These are phyloP conservation scores for Jamesozyma rosinii DNA, from an alignment of 805 yeast species.

Conservation along the genomic window DNA sequence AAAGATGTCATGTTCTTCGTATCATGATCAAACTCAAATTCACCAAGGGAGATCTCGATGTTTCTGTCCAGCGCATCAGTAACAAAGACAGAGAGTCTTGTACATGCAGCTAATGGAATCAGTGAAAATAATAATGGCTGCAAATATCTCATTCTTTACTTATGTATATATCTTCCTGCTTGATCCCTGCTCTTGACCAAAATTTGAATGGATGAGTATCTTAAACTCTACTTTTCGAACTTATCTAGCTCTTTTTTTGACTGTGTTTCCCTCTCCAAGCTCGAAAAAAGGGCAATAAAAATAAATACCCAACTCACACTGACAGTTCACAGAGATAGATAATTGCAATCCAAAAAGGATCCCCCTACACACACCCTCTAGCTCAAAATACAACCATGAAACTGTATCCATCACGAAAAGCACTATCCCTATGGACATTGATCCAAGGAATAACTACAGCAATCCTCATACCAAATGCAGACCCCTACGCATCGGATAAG, in stretches of 20 bases:
- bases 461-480: conserved; percentile 16
- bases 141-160: not conserved
- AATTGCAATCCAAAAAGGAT: too few relatives aligned
- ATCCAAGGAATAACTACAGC: conserved; percentile 2
- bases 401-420: not conserved
- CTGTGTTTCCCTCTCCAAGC: not conserved
- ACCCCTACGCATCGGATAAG: conserved; percentile 13
- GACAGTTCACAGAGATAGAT: not conserved
- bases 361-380: too few relatives aligned
- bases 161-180: not conserved
- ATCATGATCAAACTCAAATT: not conserved
- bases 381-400: too few relatives aligned
- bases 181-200: not conserved
- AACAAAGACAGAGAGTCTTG: not conserved
- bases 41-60: not conserved
- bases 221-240: too few relatives aligned
- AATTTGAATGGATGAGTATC: too few relatives aligned
- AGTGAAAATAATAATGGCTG: not conserved
- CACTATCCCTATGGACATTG: not conserved
- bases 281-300: not conserved
- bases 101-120: not conserved
- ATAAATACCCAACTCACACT: not conserved
- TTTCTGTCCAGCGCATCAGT: not conserved
- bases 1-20: not conserved
- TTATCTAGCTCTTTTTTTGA: not conserved